Evolutionary conservation across 179 eudicot species (phyloP), one percentile per base, ranked within the genome.

Genomic region (Silene noctiflora): DNA sequence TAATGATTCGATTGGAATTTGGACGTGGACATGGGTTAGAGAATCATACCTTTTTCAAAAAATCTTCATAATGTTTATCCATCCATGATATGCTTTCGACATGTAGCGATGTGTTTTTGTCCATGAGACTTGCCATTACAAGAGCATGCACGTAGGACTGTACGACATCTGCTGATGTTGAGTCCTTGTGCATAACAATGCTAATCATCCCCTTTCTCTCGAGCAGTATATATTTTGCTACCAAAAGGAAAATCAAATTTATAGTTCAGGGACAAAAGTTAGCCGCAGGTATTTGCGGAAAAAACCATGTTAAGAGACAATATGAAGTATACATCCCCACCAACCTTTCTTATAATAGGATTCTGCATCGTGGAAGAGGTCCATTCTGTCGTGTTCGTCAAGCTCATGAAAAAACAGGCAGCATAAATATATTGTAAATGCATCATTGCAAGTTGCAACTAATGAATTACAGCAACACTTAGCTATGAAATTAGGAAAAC

Each of bases 61-160:
- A 91, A 59, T 75, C 80, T 44, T 77, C 82, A 72, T 91, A 95
- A 85, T 91, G 84, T 62, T 88, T 87, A 73, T 82, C 88, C 96
- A 93, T 90, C 99, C 99, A 95, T 67, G 87, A 85, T 62, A 80
- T 79, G 80, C 97, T 88, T 84, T 91, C 94, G 4, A 48, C 22
- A 79, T 90, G 88, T 14, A 75, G 44, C n/a, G 89, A 86, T 71
- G 68, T 70, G 59, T 77, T 81, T 73, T 80, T 81, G 62, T 80
- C 84, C 58, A 72, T 67, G 71, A 87, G 83, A 80, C 81, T 82
- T 79, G 82, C 89, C 94, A 95, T 86, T 73, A 91, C 92, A 72
- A 95, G 92, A n/a, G 96, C 98, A 80, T 93, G 98, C 31, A 91
- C 62, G 79, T 87, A 93, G 39, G 98, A 89, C 87, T 83, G 90